Percentiles rank a stretch among this genome's conserved stretches.
phyloP scores from a whole-genome alignment of 2,329 filamentous ascomycete genomes.

The Diplocarpon rosae region DNA sequence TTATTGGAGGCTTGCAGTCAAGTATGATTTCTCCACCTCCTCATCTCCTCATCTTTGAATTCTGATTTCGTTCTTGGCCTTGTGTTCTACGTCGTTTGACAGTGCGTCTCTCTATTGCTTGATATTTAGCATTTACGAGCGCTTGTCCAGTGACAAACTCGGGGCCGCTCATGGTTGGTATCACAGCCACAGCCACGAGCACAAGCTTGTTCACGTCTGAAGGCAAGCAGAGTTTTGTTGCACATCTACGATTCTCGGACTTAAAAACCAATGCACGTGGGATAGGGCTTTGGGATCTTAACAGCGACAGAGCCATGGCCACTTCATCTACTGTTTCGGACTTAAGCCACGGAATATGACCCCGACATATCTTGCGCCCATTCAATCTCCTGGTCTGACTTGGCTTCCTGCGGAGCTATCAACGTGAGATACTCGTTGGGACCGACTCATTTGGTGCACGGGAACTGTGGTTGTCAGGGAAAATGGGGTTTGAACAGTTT shows the following conservation, averaged over 20 bases:
- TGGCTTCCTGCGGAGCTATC: not conserved
- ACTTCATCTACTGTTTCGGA: constrained; percentile 6
- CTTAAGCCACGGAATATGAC: not conserved
- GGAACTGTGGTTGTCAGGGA: not conserved
- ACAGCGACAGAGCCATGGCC: too few relatives aligned
- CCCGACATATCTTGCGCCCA: not conserved
- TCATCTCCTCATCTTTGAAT: not conserved
- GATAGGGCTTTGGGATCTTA: too few relatives aligned
- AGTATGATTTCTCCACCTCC: constrained; percentile 31
- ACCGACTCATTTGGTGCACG: not conserved
- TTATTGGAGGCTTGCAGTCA: constrained; percentile 88
- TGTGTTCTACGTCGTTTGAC: not conserved
- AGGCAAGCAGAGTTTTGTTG: not conserved
- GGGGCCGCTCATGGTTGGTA: too few relatives aligned
- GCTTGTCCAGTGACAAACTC: too few relatives aligned
- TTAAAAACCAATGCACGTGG: not conserved
- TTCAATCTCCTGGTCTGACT: not conserved
- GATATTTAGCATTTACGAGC: too few relatives aligned
- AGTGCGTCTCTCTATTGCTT: not conserved
- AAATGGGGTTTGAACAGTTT: not conserved
- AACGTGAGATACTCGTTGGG: not conserved
- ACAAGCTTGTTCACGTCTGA: too few relatives aligned
- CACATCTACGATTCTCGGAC: not conserved
- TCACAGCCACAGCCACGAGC: too few relatives aligned
- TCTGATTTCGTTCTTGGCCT: not conserved